These are phyloP conservation scores for Blumeriella jaapii DNA, from an alignment of 2,329 filamentous ascomycete species.

Conservation along the genomic window DNA sequence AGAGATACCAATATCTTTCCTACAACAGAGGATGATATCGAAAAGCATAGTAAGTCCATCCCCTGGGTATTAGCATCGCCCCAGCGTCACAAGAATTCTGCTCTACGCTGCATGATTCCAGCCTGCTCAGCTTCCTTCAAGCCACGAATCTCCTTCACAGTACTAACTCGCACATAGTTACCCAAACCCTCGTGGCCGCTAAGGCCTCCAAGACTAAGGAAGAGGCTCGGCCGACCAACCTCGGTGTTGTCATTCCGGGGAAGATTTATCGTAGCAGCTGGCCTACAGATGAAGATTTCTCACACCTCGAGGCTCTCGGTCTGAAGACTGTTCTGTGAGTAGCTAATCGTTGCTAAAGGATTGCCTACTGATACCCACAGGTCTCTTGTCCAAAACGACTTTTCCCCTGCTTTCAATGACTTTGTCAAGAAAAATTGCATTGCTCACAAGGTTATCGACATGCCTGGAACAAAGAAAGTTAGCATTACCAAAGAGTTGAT, in stretches of 20 bases:
- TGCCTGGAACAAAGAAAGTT: slow-evolving; percentile 81
- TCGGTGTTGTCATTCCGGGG: slow-evolving; percentile 60
- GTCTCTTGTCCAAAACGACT: slow-evolving; percentile 53
- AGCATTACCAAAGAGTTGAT: slow-evolving; percentile 57
- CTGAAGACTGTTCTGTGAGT: slow-evolving; percentile 72
- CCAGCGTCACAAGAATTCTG: neutral
- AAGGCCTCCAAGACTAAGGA: slow-evolving; percentile 12
- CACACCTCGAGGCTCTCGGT: slow-evolving; percentile 53
- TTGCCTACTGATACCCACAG: slow-evolving; percentile 30
- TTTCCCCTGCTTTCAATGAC: slow-evolving; percentile 37
- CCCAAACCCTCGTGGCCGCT: slow-evolving; percentile 5
- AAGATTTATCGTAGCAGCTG: slow-evolving; percentile 71
- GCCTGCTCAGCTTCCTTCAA: neutral
- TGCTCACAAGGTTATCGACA: slow-evolving; percentile 60
- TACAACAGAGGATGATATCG: slow-evolving; percentile 10
- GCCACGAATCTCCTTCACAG: neutral
- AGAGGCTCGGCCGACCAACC: slow-evolving; percentile 49
- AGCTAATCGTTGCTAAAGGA: no score
- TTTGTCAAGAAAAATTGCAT: slow-evolving; percentile 62
- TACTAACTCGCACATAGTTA: slow-evolving; percentile 1
- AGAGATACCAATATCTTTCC: slow-evolving; percentile 13
- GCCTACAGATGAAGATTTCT: slow-evolving; percentile 58
- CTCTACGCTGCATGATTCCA: neutral
- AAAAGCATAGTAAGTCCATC: slow-evolving; percentile 13
- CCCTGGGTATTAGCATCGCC: neutral